Conservation (phyloP, 805 yeast species). For the Candida endomychidarum region DNA sequence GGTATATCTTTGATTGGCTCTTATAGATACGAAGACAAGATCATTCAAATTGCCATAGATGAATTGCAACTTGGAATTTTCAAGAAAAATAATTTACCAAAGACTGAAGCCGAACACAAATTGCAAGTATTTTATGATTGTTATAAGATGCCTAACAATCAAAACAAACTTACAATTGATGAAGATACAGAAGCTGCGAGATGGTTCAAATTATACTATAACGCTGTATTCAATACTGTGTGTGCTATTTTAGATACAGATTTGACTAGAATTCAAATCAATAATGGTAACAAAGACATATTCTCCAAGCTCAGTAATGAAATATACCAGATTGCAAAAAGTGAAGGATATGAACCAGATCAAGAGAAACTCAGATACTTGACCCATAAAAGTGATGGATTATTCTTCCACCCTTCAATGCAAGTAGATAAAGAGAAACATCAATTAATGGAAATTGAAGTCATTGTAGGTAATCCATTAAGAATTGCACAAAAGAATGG, state of each 20-base stretch:
- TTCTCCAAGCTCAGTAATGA: constrained; percentile 66
- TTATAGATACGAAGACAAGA: constrained; percentile 25
- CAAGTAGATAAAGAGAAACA: constrained; percentile 36
- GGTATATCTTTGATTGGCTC: constrained; percentile 40
- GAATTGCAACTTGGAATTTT: constrained; percentile 24
- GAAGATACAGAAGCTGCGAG: constrained; percentile 30
- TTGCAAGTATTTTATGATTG: constrained; percentile 25
- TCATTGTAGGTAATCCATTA: constrained; percentile 41
- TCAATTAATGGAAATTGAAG: constrained; percentile 40
- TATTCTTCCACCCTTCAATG: constrained; percentile 45
- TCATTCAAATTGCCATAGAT: constrained; percentile 23
- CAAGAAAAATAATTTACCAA: constrained; percentile 14
- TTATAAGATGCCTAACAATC: constrained; percentile 25
- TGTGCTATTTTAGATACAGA: constrained; percentile 36
- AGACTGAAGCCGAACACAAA: constrained; percentile 13
- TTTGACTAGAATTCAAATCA: constrained; percentile 36
- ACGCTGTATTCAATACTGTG: constrained; percentile 35
- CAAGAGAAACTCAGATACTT: constrained; percentile 48
- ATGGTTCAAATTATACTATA: constrained; percentile 42
- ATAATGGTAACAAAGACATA: constrained; percentile 28
- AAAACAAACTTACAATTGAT: constrained; percentile 23
- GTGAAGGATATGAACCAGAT: constrained; percentile 61
- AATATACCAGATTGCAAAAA: constrained; percentile 61
- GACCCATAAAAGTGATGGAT: constrained; percentile 49
- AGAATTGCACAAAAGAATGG: constrained; percentile 38